These are phyloP conservation scores for Quercus dentata DNA, from an alignment of 306 rosid species.

Conservation along the genomic window DNA sequence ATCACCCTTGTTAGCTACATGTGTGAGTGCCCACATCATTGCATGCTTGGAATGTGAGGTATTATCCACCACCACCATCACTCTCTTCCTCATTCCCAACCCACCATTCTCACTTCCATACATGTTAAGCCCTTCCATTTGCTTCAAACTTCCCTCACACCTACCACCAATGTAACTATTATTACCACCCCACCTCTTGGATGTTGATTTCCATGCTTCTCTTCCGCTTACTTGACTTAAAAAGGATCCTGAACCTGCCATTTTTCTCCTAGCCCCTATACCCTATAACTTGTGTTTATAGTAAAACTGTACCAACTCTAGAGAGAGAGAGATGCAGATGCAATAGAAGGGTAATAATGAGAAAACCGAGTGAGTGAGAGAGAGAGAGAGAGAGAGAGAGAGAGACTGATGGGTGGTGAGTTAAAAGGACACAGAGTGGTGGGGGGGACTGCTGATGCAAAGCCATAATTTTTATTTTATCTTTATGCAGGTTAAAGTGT, in stretches of 20 bases:
- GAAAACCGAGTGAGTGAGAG: not conserved
- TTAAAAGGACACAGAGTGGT: not conserved
- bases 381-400: not conserved
- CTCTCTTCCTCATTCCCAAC: constrained; percentile 62
- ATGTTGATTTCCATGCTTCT: constrained; percentile 62
- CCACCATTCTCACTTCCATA: constrained; percentile 44
- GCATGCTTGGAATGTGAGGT: constrained; percentile 81
- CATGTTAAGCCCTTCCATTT: constrained; percentile 61
- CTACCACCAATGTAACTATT: constrained; percentile 26
- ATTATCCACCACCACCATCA: constrained; percentile 86
- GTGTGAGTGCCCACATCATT: constrained; percentile 91
- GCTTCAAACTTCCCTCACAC: constrained; percentile 39
- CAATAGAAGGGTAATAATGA: not conserved
- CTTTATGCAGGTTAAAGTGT: constrained; percentile 47
- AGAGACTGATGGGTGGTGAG: constrained; percentile 3
- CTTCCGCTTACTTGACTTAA: constrained; percentile 61
- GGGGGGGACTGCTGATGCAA: constrained; percentile 19
- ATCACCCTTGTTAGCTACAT: constrained; percentile 77
- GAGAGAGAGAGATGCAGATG: constrained; percentile 4
- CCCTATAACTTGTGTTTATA: constrained; percentile 1
- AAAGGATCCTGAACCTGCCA: constrained; percentile 54
- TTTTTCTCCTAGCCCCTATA: constrained; percentile 15
- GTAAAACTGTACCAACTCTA: constrained; percentile 4
- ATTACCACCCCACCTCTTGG: constrained; percentile 57
- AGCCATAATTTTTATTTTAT: constrained; percentile 21